Conservation (phyloP, 2,329 filamentous ascomycete genomes). For the Cordyceps cateniannulata region DNA sequence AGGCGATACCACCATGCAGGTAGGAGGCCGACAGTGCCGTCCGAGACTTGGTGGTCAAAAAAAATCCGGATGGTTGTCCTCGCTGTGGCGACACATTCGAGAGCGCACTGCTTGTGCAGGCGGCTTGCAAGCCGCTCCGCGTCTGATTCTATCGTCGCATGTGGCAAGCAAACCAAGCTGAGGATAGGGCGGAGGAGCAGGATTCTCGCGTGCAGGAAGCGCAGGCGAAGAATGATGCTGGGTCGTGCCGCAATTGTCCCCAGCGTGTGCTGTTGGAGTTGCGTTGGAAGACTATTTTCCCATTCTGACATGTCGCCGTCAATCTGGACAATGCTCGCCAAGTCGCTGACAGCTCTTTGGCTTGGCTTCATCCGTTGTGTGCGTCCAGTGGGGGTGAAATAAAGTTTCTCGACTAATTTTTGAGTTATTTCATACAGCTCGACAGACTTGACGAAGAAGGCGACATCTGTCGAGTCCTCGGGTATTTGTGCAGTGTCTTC, state of each 20-base stretch:
- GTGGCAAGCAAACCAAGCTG: conserved; percentile 25
- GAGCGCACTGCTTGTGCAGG: conserved; percentile 26
- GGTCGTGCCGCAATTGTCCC: neutral
- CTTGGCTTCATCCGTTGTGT: conserved; percentile 6
- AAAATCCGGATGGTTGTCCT: conserved; percentile 27
- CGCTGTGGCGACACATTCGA: conserved; percentile 28
- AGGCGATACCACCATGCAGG: conserved; percentile 35
- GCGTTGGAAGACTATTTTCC: conserved; percentile 23
- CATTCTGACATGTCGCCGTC: conserved; percentile 26
- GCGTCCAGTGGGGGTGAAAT: conserved; percentile 17
- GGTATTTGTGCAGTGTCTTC: neutral
- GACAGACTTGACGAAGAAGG: conserved; percentile 30
- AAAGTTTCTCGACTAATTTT: conserved; percentile 23
- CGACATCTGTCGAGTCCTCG: conserved; percentile 13
- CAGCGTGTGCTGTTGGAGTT: neutral
- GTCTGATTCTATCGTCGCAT: conserved; percentile 14
- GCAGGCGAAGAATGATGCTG: conserved; percentile 24
- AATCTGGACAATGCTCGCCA: conserved; percentile 25
- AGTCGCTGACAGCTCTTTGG: conserved; percentile 17
- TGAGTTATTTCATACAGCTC: conserved; percentile 33
- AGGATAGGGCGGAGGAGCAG: conserved; percentile 28
- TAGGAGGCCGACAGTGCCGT: conserved; percentile 27
- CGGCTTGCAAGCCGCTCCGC: conserved; percentile 17
- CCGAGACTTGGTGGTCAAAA: conserved; percentile 23
- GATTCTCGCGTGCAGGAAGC: conserved; percentile 30